These are phyloP conservation scores for Geoglossum cookeanum DNA, from an alignment of 2,329 filamentous ascomycete genomes.

Conservation along the genomic window DNA sequence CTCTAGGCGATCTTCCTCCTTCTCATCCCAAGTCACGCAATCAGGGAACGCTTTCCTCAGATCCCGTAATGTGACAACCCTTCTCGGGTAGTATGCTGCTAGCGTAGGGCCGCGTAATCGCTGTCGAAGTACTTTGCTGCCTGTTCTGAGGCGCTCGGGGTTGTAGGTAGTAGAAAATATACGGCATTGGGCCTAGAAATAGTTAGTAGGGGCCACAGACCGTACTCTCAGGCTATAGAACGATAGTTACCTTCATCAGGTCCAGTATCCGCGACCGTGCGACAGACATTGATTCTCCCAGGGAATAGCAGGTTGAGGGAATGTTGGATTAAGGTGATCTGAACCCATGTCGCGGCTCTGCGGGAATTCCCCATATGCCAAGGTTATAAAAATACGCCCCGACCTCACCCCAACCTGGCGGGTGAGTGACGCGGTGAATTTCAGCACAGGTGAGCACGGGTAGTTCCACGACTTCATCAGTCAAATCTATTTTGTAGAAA, in stretches of 20 bases:
- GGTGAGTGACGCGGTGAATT: too few relatives aligned
- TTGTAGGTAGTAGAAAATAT: constrained; percentile 88
- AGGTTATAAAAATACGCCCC: too few relatives aligned
- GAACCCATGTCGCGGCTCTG: background rate
- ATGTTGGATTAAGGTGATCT: background rate
- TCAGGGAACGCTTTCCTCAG: constrained; percentile 51
- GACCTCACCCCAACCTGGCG: too few relatives aligned
- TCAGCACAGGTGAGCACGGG: too few relatives aligned
- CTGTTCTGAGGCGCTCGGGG: constrained; percentile 59
- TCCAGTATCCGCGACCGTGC: constrained; percentile 37
- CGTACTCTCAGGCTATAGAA: background rate
- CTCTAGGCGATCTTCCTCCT: constrained; percentile 62
- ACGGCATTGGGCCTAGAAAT: constrained; percentile 58
- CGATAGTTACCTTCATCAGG: constrained; percentile 51
- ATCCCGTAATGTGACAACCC: constrained; percentile 50
- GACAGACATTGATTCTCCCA: constrained; percentile 27
- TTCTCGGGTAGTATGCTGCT: constrained; percentile 75
- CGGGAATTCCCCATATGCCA: background rate
- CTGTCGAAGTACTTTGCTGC: constrained; percentile 83
- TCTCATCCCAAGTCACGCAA: constrained; percentile 51
- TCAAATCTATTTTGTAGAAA: too few relatives aligned
- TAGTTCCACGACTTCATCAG: too few relatives aligned
- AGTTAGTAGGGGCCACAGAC: constrained; percentile 10
- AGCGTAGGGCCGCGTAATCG: constrained; percentile 68
- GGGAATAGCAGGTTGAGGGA: background rate